Conservation (phyloP, 2,329 filamentous ascomycete genomes). For the Orbilia brochopaga region DNA sequence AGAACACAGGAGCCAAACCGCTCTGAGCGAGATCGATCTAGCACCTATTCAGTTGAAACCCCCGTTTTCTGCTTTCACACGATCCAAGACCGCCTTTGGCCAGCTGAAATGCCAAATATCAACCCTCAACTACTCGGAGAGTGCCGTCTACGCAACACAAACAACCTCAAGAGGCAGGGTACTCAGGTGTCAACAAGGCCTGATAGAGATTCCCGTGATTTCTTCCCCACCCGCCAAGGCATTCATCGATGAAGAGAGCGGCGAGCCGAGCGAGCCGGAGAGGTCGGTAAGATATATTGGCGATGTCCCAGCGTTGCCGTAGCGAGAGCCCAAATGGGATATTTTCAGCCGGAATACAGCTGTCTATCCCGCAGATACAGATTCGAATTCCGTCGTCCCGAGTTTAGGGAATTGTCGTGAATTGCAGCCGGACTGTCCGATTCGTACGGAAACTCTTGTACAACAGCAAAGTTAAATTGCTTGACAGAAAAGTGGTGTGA, state of each 20-base stretch:
- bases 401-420: slow-evolving; percentile 16
- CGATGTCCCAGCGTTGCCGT: slow-evolving; percentile 12
- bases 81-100: slow-evolving; percentile 5
- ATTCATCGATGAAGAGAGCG: slow-evolving; percentile 45
- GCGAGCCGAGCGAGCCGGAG: slow-evolving; percentile 26
- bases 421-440: slow-evolving; percentile 10
- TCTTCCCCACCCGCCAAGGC: slow-evolving; percentile 23
- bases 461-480: slow-evolving; percentile 33
- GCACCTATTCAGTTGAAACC: slow-evolving; percentile 26
- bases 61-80: slow-evolving; percentile 5
- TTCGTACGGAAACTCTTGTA: slow-evolving; percentile 32
- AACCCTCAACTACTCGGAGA: slow-evolving; percentile 10
- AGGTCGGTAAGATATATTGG: slow-evolving; percentile 13
- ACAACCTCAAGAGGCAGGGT: slow-evolving; percentile 17
- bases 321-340: slow-evolving; percentile 10
- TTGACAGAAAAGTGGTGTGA: slow-evolving; percentile 38
- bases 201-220: slow-evolving; percentile 44
- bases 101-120: slow-evolving; percentile 12
- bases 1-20: slow-evolving; percentile 3
- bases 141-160: slow-evolving; percentile 41
- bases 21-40: slow-evolving; percentile 6
- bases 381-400: slow-evolving; percentile 18
- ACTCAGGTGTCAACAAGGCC: slow-evolving; percentile 17
- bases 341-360: slow-evolving; percentile 23
- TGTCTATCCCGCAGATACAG: slow-evolving; percentile 11